Conservation (phyloP, 2,329 filamentous ascomycete genomes). For the Beauveria scarabaeidicola region DNA sequence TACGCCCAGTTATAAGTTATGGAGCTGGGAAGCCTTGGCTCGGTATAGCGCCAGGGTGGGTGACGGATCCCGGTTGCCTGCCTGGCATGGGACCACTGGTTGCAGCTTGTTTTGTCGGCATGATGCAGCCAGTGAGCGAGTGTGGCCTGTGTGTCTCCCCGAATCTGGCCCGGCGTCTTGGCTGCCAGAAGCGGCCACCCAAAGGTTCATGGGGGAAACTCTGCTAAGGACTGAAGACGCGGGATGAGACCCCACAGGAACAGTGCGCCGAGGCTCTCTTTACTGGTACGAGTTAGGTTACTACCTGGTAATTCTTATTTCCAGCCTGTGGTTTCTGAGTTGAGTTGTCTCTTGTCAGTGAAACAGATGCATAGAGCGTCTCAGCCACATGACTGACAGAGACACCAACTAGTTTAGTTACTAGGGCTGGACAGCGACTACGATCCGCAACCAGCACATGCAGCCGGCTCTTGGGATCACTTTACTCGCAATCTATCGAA, state of each 20-base stretch:
- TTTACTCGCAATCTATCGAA: neutral
- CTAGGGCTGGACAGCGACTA: neutral
- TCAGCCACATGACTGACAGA: neutral
- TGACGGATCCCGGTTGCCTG: neutral
- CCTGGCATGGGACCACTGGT: neutral
- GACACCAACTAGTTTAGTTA: too few relatives aligned
- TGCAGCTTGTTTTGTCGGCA: neutral
- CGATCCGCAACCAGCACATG: neutral
- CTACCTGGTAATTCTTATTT: neutral
- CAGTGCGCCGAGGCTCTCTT: neutral
- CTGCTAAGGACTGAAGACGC: neutral
- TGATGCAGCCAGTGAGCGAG: neutral
- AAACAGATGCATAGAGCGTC: neutral
- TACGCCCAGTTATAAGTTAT: neutral
- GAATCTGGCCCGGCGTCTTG: neutral
- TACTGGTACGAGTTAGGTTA: neutral
- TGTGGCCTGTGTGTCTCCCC: neutral
- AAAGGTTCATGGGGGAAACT: neutral
- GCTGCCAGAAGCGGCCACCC: conserved; percentile 4
- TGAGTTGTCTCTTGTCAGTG: neutral
- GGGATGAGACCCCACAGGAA: neutral
- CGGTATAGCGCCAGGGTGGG: neutral
- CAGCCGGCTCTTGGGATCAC: neutral
- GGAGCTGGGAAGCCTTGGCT: neutral
- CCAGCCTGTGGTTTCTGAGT: neutral